A percentile compares a stretch with the other conserved stretches of the same genome.
Evolutionary conservation across 2,329 filamentous ascomycete genomes (phyloP).

Genomic region (Fusarium denticulatum): DNA sequence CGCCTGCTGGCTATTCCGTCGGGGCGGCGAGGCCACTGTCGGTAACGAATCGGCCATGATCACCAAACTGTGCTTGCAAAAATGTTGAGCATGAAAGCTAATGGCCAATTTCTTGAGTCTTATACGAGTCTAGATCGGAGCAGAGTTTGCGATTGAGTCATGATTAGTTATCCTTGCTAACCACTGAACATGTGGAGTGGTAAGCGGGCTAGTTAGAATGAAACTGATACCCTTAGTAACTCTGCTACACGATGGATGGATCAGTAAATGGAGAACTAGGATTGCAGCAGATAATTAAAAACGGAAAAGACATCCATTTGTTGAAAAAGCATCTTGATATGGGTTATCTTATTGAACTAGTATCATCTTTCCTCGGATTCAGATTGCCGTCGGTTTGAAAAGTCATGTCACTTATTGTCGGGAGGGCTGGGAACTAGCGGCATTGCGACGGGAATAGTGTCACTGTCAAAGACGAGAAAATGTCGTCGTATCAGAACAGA

Average conservation of each 20-base stretch:
- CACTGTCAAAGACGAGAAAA: background rate
- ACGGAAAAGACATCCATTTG: too few species aligned
- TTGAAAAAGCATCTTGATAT: too few species aligned
- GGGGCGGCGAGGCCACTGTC: background rate
- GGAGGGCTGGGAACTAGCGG: background rate
- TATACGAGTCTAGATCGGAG: background rate
- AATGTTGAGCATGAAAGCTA: background rate
- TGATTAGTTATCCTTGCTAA: conserved; percentile 13
- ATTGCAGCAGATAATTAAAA: background rate
- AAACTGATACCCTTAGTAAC: background rate
- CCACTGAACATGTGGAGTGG: background rate
- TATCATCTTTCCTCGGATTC: background rate
- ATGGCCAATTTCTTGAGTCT: background rate
- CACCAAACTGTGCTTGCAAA: background rate
- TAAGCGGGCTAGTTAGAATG: background rate
- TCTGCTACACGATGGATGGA: background rate
- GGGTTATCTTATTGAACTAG: too few species aligned
- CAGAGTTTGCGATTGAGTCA: conserved; percentile 11
- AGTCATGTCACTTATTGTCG: background rate
- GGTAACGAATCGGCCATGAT: background rate
- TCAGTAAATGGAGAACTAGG: too few species aligned
- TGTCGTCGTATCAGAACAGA: background rate
- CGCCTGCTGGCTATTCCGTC: background rate
- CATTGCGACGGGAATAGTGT: background rate
- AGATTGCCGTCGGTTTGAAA: background rate